phyloP scores from a whole-genome alignment of 495 filamentous ascomycete genomes.

The Penicillium malachiteum region DNA sequence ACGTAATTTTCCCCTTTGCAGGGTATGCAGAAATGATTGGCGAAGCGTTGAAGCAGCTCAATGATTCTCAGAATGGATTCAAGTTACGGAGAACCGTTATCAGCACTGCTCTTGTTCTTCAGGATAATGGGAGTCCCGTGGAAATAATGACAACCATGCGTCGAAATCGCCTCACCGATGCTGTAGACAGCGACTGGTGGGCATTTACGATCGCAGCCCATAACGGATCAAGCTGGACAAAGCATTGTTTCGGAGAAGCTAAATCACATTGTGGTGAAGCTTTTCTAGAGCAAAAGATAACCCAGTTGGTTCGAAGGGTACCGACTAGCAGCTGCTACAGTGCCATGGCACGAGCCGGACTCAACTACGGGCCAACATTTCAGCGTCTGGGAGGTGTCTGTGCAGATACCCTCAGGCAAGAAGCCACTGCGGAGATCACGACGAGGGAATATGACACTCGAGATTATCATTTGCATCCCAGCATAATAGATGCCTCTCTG shows the following conservation, averaged over 20 bases:
- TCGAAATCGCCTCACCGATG: conserved; percentile 30
- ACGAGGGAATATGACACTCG: conserved; percentile 3
- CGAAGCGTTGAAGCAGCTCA: conserved; percentile 46
- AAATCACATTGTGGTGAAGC: neutral
- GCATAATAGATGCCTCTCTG: conserved; percentile 20
- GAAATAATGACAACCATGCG: conserved; percentile 42
- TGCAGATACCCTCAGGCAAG: neutral
- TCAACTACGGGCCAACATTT: conserved; percentile 7
- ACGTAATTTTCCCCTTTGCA: conserved; percentile 49
- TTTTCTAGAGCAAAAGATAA: neutral
- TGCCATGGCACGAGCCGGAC: conserved; percentile 4
- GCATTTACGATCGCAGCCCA: conserved; percentile 45
- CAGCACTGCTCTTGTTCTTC: conserved; percentile 1
- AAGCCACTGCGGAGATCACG: neutral
- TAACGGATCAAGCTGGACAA: conserved; percentile 22
- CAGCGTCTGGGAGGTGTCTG: conserved; percentile 1
- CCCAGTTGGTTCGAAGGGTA: neutral
- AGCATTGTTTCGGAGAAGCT: conserved; percentile 2
- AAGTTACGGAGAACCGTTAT: conserved; percentile 26
- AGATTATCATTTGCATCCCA: conserved; percentile 19
- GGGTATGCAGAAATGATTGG: conserved; percentile 48
- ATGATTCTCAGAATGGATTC: conserved; percentile 31
- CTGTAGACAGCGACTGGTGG: conserved; percentile 41
- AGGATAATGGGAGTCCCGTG: neutral
- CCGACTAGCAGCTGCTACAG: neutral